phyloP scores from a whole-genome alignment of 2,329 filamentous ascomycete species.

The Fusarium sp. region DNA sequence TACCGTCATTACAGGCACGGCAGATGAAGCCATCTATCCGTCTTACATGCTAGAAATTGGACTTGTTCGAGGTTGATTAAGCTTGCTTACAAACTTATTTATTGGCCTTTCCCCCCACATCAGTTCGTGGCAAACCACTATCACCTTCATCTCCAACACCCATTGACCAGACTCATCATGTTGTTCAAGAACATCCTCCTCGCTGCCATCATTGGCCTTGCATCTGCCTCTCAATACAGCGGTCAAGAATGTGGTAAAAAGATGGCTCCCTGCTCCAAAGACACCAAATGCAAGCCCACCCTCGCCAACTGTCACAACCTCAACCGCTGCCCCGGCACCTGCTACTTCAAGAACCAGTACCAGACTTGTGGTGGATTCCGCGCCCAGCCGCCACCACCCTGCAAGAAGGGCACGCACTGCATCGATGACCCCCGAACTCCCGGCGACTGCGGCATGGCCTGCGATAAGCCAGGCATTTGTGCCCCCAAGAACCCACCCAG shows the following conservation, averaged over 20 bases:
- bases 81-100: slow-evolving; percentile 16
- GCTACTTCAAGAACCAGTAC: slow-evolving; percentile 48
- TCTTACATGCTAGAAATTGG: neutral
- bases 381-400: slow-evolving; percentile 38
- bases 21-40: slow-evolving; percentile 1
- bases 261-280: slow-evolving; percentile 45
- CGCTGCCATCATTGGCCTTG: slow-evolving; percentile 34
- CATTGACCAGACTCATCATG: slow-evolving; percentile 30
- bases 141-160: neutral
- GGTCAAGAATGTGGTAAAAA: slow-evolving; percentile 45
- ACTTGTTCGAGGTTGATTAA: slow-evolving; percentile 6
- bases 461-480: slow-evolving; percentile 51
- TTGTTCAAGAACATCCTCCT: slow-evolving; percentile 39
- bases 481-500: slow-evolving; percentile 33
- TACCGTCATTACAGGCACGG: slow-evolving; percentile 1
- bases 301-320: slow-evolving; percentile 40
- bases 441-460: slow-evolving; percentile 49
- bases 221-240: slow-evolving; percentile 14
- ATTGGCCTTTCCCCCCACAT: neutral
- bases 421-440: slow-evolving; percentile 50
- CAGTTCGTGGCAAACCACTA: neutral
- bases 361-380: slow-evolving; percentile 49
- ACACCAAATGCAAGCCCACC: slow-evolving; percentile 44
- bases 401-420: slow-evolving; percentile 44
- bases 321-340: slow-evolving; percentile 46